Base-by-base conservation (phyloP, 805 yeast genomes). In the Nakazawaea ishiwadae region DNA sequence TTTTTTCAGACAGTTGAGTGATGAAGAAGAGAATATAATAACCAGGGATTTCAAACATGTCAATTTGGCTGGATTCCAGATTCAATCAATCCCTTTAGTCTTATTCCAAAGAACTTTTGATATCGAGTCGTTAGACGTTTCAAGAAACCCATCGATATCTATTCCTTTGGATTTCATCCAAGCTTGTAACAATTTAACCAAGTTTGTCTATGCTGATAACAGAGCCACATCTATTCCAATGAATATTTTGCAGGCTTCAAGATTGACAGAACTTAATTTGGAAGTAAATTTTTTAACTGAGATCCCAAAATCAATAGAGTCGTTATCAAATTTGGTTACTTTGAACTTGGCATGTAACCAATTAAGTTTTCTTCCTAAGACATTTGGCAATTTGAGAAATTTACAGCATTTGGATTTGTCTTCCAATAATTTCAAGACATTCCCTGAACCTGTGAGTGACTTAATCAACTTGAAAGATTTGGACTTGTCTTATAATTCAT, bases 121-220 rank as follows among this genome's bases (percentile, higher is more conserved):
- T 47, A 87, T 90, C 44, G 84, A 84, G 51, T 72, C 81, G 46
- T 68, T 90, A 46, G 91, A 90, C 59, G 87, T 88, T 7, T 84
- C 95, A 2, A 78, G 83, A 48, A 90, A 90, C 56, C 95, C 96
- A 4, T 84, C 95, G 14, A 81, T 91, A 40, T 77, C 80, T 45
- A 66, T 90, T 26, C 95, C 97, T 0, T 64, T 78, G 42, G 96
- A 89, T 55, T 90, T 90, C 56, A 79, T 90, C 52, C 95, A 88
- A 56, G 76, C 65, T 18, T 86, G 95, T 49, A 73, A 78, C 31
- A 85, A 85, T 53, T 67, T 89, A 52, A 71, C 75, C 20, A 74
- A 76, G 40, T 68, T 89, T 47, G 72, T 79, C 42, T 86, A 81
- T 66, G 78, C 85, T 1, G 71, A 79, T 47, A 84, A 84, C 50